Evolutionary conservation across 2,329 filamentous ascomycete genomes (phyloP), one percentile per base, ranked within the genome.

Genomic region (Scedosporium aurantiacum): DNA sequence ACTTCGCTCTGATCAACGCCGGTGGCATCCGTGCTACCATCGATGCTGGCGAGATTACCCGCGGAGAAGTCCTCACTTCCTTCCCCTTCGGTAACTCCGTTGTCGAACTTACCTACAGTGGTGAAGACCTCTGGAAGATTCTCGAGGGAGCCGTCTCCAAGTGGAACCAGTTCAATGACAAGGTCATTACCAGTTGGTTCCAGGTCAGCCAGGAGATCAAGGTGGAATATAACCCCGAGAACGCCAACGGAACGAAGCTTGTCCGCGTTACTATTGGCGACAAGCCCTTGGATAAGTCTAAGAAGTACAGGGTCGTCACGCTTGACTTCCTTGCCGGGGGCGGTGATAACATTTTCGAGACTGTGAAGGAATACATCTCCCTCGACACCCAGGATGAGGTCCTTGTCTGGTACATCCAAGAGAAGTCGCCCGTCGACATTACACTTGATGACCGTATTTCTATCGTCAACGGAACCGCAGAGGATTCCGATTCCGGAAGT

Each of bases 31-130:
- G 85, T 21, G 82, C 84, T 2, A 82, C 80, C 41, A 88, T 88
- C 59, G 82, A 84, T 50, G 69, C 73, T 18, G 85, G 85, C 8
- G 71, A 80, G 60, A 80, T 88, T 67, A 88, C 84, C 3, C 81
- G 83, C 41, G 84, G 84, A 60, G 79, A 85, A 63, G 80, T 87
- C 4, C 74, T 87, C 2, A 86, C 82, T 0, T 78, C 82, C 0
- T 88, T 88, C 71, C 85, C 85, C 45, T 88, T 88, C 64, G 81
- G 82, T 61, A 88, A 88, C 70, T 76, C 83, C 54, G 76, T 88
- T 21, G 83, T 85, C 7, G 82, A 87, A 66, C 70, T 87, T 16
- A 72, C 68, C 0, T 76, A 82, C 64, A 73, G 73, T 0, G 85
- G 85, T 18, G 72, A 78, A 7, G 75, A 81, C 52, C 68, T 88